These are phyloP conservation scores for Allium cepa DNA, from an alignment of 106 monocot genomes.

Conservation along the genomic window DNA sequence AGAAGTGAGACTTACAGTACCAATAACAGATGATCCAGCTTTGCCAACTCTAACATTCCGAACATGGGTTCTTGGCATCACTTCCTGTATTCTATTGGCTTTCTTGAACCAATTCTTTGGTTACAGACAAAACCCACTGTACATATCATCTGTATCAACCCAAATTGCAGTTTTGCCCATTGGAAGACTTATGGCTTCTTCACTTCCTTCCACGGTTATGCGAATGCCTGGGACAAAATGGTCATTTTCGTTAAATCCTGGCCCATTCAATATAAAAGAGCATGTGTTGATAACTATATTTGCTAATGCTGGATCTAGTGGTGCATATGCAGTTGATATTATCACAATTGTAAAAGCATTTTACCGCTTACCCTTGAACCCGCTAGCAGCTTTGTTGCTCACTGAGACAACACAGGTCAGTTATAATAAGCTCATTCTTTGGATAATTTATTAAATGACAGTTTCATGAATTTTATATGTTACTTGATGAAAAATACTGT, in stretches of 20 bases:
- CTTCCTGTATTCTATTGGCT: constrained; percentile 12
- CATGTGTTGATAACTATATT: constrained; percentile 17
- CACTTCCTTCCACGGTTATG: constrained; percentile 7
- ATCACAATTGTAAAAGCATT: constrained; percentile 21
- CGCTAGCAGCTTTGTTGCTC: constrained; percentile 14
- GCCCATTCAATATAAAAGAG: constrained; percentile 29
- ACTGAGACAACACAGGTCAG: constrained; percentile 13
- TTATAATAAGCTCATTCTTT: too few relatives aligned
- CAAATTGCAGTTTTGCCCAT: constrained; percentile 22
- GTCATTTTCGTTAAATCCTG: constrained; percentile 21
- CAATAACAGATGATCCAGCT: constrained; percentile 19
- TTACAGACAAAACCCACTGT: constrained; percentile 16
- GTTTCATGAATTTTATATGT: not conserved
- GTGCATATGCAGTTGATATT: constrained; percentile 16
- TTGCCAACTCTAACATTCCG: constrained; percentile 19
- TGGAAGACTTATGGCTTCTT: constrained; percentile 16
- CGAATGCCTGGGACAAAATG: not conserved
- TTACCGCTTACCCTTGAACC: constrained; percentile 11
- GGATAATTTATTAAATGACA: too few relatives aligned
- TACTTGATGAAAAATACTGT: not conserved
- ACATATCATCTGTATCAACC: constrained; percentile 18
- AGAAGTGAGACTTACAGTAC: constrained; percentile 20
- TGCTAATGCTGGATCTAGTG: constrained; percentile 3
- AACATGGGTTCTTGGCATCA: constrained; percentile 20
- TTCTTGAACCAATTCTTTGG: constrained; percentile 24